phyloP scores from a whole-genome alignment of 2,329 filamentous ascomycete species.

The Allantophomopsis lycopodina region DNA sequence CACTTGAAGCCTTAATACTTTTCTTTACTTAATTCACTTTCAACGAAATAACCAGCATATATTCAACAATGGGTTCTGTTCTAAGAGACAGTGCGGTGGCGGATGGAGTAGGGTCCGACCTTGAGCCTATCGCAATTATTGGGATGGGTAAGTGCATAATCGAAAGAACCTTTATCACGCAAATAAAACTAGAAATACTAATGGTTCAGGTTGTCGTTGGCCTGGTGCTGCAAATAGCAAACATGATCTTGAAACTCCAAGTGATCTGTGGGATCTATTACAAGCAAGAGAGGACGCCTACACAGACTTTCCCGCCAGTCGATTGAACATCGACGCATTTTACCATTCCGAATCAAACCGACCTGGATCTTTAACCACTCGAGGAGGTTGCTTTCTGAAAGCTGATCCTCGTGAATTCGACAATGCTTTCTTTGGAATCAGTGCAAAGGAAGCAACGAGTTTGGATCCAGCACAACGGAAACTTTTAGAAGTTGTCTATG shows the following conservation, averaged over 20 bases:
- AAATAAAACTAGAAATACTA: no score
- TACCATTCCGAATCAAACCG: not conserved
- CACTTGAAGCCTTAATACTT: no score
- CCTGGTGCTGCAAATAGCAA: not conserved
- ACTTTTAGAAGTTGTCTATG: conserved; percentile 61
- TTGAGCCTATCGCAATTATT: conserved; percentile 5
- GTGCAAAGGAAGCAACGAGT: conserved; percentile 61
- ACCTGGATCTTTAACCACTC: not conserved
- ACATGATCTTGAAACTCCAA: not conserved
- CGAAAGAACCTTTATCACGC: no score
- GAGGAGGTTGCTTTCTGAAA: conserved; percentile 1
- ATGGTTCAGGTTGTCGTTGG: not conserved
- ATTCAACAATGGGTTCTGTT: no score
- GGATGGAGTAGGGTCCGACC: no score
- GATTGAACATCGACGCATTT: not conserved
- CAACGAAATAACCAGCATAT: no score
- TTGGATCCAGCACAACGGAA: conserved; percentile 70
- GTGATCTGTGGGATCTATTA: not conserved
- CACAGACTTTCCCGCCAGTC: not conserved
- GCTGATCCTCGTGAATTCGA: conserved; percentile 6
- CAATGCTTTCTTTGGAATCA: conserved; percentile 50
- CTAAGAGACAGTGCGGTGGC: no score
- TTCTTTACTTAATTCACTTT: no score
- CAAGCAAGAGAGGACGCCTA: not conserved
- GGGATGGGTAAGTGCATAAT: not conserved